These are phyloP conservation scores for Chondrus crispus DNA, from an alignment of 23 red algal genomes.

Conservation along the genomic window DNA sequence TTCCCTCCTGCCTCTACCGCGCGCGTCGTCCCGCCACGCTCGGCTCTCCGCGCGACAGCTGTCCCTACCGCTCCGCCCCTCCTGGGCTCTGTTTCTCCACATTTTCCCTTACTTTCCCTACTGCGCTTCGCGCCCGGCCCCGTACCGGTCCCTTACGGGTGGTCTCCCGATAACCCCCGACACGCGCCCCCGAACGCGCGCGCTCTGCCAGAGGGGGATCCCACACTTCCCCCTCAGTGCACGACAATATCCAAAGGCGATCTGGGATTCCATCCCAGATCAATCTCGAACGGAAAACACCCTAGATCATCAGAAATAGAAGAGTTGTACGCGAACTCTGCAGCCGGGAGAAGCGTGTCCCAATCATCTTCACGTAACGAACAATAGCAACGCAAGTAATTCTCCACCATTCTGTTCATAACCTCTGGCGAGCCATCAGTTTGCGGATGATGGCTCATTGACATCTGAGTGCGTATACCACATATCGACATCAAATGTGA, in stretches of 20 bases:
- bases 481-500: not conserved
- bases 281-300: not conserved
- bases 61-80: too few relatives aligned
- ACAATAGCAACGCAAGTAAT: constrained; percentile 9
- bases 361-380: not conserved
- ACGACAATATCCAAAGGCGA: not conserved
- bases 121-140: too few relatives aligned
- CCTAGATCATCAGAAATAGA: not conserved
- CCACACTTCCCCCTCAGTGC: too few relatives aligned
- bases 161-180: too few relatives aligned
- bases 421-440: constrained; percentile 11
- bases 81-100: too few relatives aligned
- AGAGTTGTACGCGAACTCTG: constrained; percentile 22
- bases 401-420: constrained; percentile 24
- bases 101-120: too few relatives aligned
- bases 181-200: too few relatives aligned
- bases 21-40: too few relatives aligned
- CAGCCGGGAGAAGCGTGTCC: not conserved
- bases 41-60: too few relatives aligned
- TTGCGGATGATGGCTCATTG: not conserved
- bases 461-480: not conserved
- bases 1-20: too few relatives aligned
- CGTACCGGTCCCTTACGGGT: too few relatives aligned
- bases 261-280: constrained; percentile 1
- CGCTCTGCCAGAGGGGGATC: too few relatives aligned